A percentile compares a stretch with the other conserved stretches of the same genome.
Conservation (phyloP, 805 yeast genomes). For the Citeromyces nyonsensis region DNA sequence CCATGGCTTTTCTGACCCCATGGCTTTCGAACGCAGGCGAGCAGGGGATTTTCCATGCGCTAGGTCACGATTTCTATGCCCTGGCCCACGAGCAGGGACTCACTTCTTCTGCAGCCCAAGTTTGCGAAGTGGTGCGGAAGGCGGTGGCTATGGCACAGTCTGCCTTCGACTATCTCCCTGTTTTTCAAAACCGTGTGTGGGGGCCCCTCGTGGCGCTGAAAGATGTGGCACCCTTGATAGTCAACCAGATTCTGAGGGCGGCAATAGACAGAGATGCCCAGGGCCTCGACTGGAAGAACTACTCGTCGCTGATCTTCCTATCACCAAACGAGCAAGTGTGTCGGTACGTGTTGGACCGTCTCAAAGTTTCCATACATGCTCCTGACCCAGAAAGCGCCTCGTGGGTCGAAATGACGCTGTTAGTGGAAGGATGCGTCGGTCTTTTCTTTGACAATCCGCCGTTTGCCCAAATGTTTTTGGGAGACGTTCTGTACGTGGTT, state of each 20-base stretch:
- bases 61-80: too few relatives aligned
- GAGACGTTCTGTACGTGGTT: slow-evolving; percentile 57
- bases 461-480: slow-evolving; percentile 46
- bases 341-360: slow-evolving; percentile 41
- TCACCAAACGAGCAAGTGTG: slow-evolving; percentile 63
- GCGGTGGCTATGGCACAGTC: too few relatives aligned
- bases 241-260: slow-evolving; percentile 62
- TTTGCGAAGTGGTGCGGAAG: too few relatives aligned
- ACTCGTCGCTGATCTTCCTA: slow-evolving; percentile 43
- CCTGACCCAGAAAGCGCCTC: slow-evolving; percentile 13
- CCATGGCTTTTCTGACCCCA: too few relatives aligned
- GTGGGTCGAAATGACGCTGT: slow-evolving; percentile 59
- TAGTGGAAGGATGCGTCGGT: slow-evolving; percentile 46
- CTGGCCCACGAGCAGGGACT: too few relatives aligned
- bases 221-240: slow-evolving; percentile 16
- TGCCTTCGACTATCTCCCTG: too few relatives aligned
- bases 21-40: too few relatives aligned
- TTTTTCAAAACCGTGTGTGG: too few relatives aligned
- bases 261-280: slow-evolving; percentile 71
- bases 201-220: too few relatives aligned
- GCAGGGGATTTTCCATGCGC: too few relatives aligned
- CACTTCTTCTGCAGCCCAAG: too few relatives aligned
- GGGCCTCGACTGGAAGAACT: slow-evolving; percentile 49
- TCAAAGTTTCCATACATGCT: slow-evolving; percentile 29
- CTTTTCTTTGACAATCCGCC: slow-evolving; percentile 56